Conservation (phyloP, 768 basidiomycete genomes). For the Suillus cothurnatus region DNA sequence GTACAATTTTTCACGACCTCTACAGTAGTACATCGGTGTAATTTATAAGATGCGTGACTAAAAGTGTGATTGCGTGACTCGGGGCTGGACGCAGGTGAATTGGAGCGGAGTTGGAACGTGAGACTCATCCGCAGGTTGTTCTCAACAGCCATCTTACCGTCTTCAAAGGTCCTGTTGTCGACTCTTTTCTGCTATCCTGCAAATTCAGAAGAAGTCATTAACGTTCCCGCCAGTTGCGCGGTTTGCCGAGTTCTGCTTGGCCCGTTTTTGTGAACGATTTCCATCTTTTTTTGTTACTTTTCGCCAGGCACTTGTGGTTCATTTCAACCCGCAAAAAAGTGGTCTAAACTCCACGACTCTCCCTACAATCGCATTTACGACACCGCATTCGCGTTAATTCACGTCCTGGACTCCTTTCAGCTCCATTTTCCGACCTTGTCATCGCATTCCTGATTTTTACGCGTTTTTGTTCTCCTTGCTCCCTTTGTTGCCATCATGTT, state of each 20-base stretch:
- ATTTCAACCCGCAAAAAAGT: constrained; percentile 24
- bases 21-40: constrained; percentile 1
- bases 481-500: constrained; percentile 53
- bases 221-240: constrained; percentile 5
- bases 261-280: constrained; percentile 17
- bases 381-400: constrained; percentile 29
- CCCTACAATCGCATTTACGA: constrained; percentile 11
- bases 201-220: constrained; percentile 1
- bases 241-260: constrained; percentile 9
- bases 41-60: background rate
- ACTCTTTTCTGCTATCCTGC: constrained; percentile 3
- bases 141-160: constrained; percentile 35
- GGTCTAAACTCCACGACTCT: constrained; percentile 15
- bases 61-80: constrained; percentile 25
- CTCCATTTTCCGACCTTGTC: constrained; percentile 7
- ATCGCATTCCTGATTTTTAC: constrained; percentile 13
- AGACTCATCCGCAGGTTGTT: constrained; percentile 37
- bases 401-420: constrained; percentile 17
- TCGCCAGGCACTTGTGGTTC: constrained; percentile 1
- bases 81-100: constrained; percentile 25
- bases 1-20: background rate
- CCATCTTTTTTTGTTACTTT: constrained; percentile 19
- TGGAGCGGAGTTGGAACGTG: constrained; percentile 35
- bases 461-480: constrained; percentile 16
- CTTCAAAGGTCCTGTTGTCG: constrained; percentile 10